Evolutionary conservation across 208 protist genomes (phyloP).

Genomic region (Phytomonas sp.): DNA sequence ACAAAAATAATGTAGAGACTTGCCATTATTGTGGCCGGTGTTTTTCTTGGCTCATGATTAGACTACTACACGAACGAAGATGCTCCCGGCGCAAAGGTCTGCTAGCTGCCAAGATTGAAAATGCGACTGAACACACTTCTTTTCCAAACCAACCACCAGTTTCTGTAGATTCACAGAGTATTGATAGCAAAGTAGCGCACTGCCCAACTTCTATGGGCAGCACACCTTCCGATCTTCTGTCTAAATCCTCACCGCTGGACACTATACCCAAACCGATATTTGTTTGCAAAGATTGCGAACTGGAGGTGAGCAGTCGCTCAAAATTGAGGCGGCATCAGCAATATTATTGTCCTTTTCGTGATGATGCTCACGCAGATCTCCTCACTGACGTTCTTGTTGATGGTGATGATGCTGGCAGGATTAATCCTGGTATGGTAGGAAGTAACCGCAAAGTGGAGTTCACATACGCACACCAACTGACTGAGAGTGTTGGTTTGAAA

Average conservation of each 20-base stretch:
- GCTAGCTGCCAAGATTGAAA: not conserved
- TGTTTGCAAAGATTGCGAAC: slow-evolving; percentile 61
- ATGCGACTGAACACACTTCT: not conserved
- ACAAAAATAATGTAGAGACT: not conserved
- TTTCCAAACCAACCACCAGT: not conserved
- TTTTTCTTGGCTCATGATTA: slow-evolving; percentile 32
- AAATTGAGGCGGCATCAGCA: slow-evolving; percentile 55
- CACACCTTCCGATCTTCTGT: not conserved
- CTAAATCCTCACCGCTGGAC: not conserved
- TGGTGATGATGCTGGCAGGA: not conserved
- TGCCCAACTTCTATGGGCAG: not conserved
- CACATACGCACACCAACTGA: not conserved
- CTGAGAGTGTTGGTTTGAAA: not conserved
- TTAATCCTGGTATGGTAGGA: slow-evolving; percentile 6
- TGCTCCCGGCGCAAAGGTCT: slow-evolving; percentile 12
- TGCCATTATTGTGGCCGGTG: slow-evolving; percentile 18
- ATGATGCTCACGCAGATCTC: slow-evolving; percentile 50
- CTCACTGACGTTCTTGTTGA: slow-evolving; percentile 18
- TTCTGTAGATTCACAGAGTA: not conserved
- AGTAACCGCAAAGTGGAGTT: not conserved
- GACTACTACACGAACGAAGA: slow-evolving; percentile 27
- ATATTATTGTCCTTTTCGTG: slow-evolving; percentile 77
- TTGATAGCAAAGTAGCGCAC: not conserved
- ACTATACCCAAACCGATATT: not conserved
- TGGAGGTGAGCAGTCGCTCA: slow-evolving; percentile 44